A percentile compares a stretch with the other conserved stretches of the same genome.
These are phyloP conservation scores for Sphagnum contortum DNA, from an alignment of 225 moss, liverwort and hornwort species.

Conservation along the genomic window DNA sequence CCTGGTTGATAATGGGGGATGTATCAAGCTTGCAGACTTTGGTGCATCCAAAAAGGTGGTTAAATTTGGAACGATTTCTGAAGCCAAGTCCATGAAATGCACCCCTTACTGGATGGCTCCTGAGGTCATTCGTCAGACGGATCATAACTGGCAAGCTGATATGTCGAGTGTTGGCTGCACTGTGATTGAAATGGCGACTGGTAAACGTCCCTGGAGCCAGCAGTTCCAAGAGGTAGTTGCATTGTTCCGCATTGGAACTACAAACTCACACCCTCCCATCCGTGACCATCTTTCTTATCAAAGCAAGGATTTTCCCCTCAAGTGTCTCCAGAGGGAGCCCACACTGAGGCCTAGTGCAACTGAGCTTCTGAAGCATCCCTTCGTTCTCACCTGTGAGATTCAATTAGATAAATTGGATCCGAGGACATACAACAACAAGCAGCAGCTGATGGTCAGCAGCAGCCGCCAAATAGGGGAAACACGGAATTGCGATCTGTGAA, in stretches of 20 bases:
- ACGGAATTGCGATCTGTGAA: too few relatives aligned
- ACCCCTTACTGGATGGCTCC: conserved; percentile 50
- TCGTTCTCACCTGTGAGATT: too few relatives aligned
- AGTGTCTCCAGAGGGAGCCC: conserved; percentile 50
- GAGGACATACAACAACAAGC: too few relatives aligned
- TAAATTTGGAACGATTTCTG: conserved; percentile 36
- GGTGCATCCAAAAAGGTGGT: conserved; percentile 71
- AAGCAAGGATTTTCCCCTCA: conserved; percentile 33
- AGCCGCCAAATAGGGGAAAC: too few relatives aligned
- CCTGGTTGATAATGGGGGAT: conserved; percentile 87
- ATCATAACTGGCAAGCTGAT: conserved; percentile 49
- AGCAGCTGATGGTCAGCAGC: too few relatives aligned
- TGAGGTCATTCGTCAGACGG: conserved; percentile 41
- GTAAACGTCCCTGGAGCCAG: conserved; percentile 47
- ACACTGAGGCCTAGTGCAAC: conserved; percentile 37
- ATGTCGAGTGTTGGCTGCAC: conserved; percentile 45
- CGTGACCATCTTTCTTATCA: conserved; percentile 28
- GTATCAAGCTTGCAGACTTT: conserved; percentile 88
- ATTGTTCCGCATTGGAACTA: conserved; percentile 46
- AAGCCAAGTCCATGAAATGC: conserved; percentile 44
- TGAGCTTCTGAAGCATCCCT: conserved; percentile 23
- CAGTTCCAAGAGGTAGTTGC: conserved; percentile 13
- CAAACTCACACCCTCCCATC: conserved; percentile 46
- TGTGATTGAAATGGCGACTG: conserved; percentile 44
- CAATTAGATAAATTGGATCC: too few relatives aligned